Percentiles rank a stretch among this genome's conserved stretches.
These are phyloP conservation scores for Phytophthora hybrid DNA, from an alignment of 352 stramenopile species.

Conservation along the genomic window DNA sequence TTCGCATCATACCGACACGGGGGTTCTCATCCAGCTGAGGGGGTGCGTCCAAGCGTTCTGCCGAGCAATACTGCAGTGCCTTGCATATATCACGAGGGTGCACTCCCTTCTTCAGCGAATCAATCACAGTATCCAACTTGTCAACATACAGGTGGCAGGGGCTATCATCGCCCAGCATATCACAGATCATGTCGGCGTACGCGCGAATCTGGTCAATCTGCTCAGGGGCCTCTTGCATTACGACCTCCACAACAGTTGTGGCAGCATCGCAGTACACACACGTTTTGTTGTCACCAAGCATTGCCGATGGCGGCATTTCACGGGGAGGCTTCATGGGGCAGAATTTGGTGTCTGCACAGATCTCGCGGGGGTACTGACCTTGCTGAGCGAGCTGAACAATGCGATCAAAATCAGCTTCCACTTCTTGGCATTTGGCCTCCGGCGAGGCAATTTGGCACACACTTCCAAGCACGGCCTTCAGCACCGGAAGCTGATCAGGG, in stretches of 20 bases:
- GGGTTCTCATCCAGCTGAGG: conserved; percentile 20
- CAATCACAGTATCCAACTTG: conserved; percentile 56
- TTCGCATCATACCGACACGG: conserved; percentile 38
- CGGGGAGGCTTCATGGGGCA: conserved; percentile 37
- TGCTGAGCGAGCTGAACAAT: conserved; percentile 65
- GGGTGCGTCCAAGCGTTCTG: conserved; percentile 6
- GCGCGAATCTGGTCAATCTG: conserved; percentile 57
- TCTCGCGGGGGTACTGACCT: conserved; percentile 50
- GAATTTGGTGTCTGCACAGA: conserved; percentile 53
- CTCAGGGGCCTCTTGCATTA: conserved; percentile 52
- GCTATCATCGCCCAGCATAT: conserved; percentile 58
- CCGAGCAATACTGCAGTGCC: conserved; percentile 50
- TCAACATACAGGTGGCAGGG: conserved; percentile 56
- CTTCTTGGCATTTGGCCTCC: conserved; percentile 56
- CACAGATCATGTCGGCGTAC: conserved; percentile 65
- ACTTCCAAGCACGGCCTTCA: conserved; percentile 53
- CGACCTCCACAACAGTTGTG: conserved; percentile 57
- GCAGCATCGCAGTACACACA: conserved; percentile 72
- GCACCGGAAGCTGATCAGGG: conserved; percentile 47
- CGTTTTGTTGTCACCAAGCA: conserved; percentile 39
- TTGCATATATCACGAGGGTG: conserved; percentile 60
- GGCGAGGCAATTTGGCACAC: conserved; percentile 52
- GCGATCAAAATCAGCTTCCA: conserved; percentile 64
- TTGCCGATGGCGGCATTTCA: conserved; percentile 8
- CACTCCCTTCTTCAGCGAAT: conserved; percentile 52